Evolutionary conservation across 805 yeast species (phyloP).

Genomic region (Metschnikowia proteae): DNA sequence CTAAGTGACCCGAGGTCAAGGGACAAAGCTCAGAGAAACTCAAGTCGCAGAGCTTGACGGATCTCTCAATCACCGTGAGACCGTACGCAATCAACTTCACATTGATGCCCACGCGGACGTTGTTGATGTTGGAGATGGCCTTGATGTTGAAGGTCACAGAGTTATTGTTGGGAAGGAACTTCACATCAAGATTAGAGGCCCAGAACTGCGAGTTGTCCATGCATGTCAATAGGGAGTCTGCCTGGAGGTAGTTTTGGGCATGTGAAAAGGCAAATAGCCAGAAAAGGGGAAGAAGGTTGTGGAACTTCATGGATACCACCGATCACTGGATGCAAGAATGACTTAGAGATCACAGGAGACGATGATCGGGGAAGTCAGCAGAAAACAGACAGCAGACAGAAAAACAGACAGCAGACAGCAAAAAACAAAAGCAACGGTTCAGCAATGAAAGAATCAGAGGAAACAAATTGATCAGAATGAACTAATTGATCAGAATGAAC

Average conservation of each 20-base stretch:
- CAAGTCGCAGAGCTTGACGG: constrained; percentile 63
- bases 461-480: too few relatives aligned
- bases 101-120: constrained; percentile 59
- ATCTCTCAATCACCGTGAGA: constrained; percentile 51
- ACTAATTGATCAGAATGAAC: too few relatives aligned
- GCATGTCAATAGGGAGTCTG: constrained; percentile 81
- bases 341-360: too few relatives aligned
- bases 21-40: constrained; percentile 61
- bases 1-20: constrained; percentile 80
- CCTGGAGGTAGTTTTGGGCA: constrained; percentile 34
- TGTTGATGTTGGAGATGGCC: constrained; percentile 75
- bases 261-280: constrained; percentile 9
- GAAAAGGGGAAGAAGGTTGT: background rate
- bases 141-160: constrained; percentile 64
- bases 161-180: constrained; percentile 60
- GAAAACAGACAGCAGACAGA: too few relatives aligned
- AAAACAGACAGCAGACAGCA: too few relatives aligned
- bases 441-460: too few relatives aligned
- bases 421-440: too few relatives aligned
- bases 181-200: constrained; percentile 77
- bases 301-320: background rate
- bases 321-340: too few relatives aligned
- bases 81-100: constrained; percentile 78
- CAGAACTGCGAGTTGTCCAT: constrained; percentile 86
- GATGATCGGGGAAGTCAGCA: too few relatives aligned